Evolutionary conservation across 1,284 basidiomycete species (phyloP).

Genomic region (Apiotrichum gamsii): DNA sequence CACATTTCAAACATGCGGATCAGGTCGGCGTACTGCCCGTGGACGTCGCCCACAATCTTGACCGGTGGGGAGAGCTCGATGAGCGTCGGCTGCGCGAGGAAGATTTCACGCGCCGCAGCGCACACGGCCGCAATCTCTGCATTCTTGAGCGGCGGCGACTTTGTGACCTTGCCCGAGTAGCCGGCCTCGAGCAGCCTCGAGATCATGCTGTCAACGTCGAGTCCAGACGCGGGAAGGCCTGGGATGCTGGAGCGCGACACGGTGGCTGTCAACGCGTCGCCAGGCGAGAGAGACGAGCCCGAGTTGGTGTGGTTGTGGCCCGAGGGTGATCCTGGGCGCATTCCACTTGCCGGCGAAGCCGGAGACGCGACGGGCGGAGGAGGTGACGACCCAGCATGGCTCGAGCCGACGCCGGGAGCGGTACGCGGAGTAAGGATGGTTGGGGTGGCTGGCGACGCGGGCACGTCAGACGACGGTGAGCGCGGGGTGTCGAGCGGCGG

Average conservation of each 20-base stretch:
- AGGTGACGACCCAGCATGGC: too few relatives aligned
- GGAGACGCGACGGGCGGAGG: constrained; percentile 32
- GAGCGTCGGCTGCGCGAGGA: constrained; percentile 92
- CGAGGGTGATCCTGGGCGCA: constrained; percentile 24
- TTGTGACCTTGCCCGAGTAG: constrained; percentile 96
- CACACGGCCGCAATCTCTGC: constrained; percentile 93
- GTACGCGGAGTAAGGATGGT: constrained; percentile 44
- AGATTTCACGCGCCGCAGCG: constrained; percentile 92
- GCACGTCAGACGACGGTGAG: constrained; percentile 19
- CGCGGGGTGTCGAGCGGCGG: neutral
- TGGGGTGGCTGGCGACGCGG: constrained; percentile 32
- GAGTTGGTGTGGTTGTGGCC: constrained; percentile 25
- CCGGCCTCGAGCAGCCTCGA: constrained; percentile 91
- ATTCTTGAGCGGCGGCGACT: constrained; percentile 93
- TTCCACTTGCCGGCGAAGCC: neutral
- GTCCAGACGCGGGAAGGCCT: constrained; percentile 26
- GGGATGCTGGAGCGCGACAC: constrained; percentile 31
- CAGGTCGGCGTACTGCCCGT: constrained; percentile 97
- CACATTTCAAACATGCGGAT: constrained; percentile 99
- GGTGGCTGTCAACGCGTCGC: constrained; percentile 31
- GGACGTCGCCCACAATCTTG: constrained; percentile 98
- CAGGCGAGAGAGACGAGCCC: constrained; percentile 28
- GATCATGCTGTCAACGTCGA: constrained; percentile 99
- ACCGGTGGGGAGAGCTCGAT: constrained; percentile 97
- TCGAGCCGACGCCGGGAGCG: constrained; percentile 25